Evolutionary conservation across 805 yeast species (phyloP).

Genomic region (Candida nanaspora): DNA sequence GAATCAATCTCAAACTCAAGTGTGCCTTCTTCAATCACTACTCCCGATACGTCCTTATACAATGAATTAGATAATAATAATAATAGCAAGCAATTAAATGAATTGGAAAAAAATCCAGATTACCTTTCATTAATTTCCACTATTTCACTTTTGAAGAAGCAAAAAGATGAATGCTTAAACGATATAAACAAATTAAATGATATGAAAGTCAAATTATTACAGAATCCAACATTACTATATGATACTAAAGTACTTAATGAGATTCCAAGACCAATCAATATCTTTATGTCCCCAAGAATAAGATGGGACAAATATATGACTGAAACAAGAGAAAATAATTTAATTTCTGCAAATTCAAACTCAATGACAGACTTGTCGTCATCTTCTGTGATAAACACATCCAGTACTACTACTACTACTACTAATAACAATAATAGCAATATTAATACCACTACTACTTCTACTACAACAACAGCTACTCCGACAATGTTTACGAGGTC

Average conservation of each 20-base stretch:
- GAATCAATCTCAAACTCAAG: not conserved
- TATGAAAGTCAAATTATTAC: constrained; percentile 2
- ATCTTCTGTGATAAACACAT: not conserved
- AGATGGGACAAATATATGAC: constrained; percentile 8
- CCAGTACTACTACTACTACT: not conserved
- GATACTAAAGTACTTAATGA: not conserved
- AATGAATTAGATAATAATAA: not conserved
- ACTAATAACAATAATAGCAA: not conserved
- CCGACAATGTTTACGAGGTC: not conserved
- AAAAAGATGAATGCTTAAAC: constrained; percentile 4
- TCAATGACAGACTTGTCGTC: too few relatives aligned
- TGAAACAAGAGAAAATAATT: not conserved
- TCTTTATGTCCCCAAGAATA: constrained; percentile 6
- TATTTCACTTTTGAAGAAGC: constrained; percentile 7
- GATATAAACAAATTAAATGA: constrained; percentile 7
- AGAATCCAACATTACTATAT: constrained; percentile 7
- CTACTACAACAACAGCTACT: not conserved
- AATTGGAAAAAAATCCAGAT: constrained; percentile 9
- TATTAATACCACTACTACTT: not conserved
- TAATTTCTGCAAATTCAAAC: too few relatives aligned
- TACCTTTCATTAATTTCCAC: constrained; percentile 11
- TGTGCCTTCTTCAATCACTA: not conserved
- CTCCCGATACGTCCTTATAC: not conserved
- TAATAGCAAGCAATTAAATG: not conserved
- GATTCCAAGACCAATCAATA: constrained; percentile 7